Evolutionary conservation across 1,284 basidiomycete species (phyloP).

Genomic region (Cutaneotrichosporon sp.): DNA sequence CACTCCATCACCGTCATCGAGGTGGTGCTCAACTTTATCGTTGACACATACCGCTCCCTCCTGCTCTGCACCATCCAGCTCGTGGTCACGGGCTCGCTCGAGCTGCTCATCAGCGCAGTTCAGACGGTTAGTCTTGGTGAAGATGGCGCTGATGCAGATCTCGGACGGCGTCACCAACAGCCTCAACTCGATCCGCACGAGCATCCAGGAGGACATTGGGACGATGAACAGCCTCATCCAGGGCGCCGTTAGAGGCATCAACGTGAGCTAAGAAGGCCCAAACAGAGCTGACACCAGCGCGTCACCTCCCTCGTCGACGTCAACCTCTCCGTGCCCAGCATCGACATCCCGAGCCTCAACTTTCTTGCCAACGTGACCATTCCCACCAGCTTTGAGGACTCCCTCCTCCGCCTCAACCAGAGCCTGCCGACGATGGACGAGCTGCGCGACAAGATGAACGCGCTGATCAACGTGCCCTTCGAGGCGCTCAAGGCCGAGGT

Average conservation of each 20-base stretch:
- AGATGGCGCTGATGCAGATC: constrained; percentile 58
- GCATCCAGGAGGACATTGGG: constrained; percentile 70
- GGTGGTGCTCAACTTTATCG: constrained; percentile 83
- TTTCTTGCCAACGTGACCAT: constrained; percentile 76
- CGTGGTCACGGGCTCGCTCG: constrained; percentile 76
- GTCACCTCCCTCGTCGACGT: constrained; percentile 65
- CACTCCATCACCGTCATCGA: constrained; percentile 72
- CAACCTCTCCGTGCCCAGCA: constrained; percentile 66
- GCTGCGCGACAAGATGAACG: constrained; percentile 70
- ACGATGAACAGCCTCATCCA: constrained; percentile 70
- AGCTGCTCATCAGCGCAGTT: constrained; percentile 77
- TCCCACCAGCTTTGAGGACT: constrained; percentile 73
- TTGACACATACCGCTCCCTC: constrained; percentile 87
- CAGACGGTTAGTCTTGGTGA: constrained; percentile 59
- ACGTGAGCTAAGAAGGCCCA: constrained; percentile 56
- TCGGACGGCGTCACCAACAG: constrained; percentile 66
- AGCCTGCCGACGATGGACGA: constrained; percentile 78
- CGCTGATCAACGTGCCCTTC: constrained; percentile 78
- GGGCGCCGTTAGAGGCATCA: constrained; percentile 65
- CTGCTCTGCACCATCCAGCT: constrained; percentile 91
- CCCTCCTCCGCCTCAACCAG: constrained; percentile 72
- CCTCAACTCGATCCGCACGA: constrained; percentile 62
- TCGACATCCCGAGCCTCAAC: constrained; percentile 70
- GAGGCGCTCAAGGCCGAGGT: constrained; percentile 81
- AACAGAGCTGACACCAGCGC: constrained; percentile 43